These are phyloP conservation scores for Passiflora organensis DNA, from an alignment of 345 rosid genomes.

Conservation along the genomic window DNA sequence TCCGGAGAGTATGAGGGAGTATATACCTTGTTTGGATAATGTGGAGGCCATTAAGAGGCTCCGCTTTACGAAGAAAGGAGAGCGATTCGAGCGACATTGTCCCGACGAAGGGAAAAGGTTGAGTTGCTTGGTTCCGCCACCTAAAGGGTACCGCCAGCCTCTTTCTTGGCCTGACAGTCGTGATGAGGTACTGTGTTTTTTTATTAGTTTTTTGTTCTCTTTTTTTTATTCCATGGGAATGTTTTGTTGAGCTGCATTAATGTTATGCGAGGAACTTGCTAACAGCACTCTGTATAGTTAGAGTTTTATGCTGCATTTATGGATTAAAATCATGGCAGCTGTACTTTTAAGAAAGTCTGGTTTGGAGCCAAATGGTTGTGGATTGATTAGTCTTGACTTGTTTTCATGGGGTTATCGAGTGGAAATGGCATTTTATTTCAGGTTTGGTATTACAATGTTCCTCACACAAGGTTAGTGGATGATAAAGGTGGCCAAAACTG, in stretches of 20 bases:
- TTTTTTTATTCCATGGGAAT: too few relatives aligned
- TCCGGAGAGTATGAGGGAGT: conserved; percentile 57
- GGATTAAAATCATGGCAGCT: too few relatives aligned
- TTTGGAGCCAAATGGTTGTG: too few relatives aligned
- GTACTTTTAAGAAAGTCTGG: too few relatives aligned
- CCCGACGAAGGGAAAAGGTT: conserved; percentile 54
- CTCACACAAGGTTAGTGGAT: conserved; percentile 75
- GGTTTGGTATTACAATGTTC: conserved; percentile 92
- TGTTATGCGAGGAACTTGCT: too few relatives aligned
- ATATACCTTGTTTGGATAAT: conserved; percentile 88
- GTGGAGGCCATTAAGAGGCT: conserved; percentile 54
- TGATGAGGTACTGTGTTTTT: conserved; percentile 54
- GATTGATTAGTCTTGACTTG: too few relatives aligned
- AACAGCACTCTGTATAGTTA: too few relatives aligned
- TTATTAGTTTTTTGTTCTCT: neutral
- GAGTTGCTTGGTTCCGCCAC: conserved; percentile 79
- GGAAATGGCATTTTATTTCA: conserved; percentile 26
- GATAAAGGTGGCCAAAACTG: conserved; percentile 98
- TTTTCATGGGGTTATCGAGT: too few relatives aligned
- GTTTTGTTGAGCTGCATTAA: too few relatives aligned
- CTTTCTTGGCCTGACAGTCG: conserved; percentile 96
- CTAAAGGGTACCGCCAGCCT: conserved; percentile 61
- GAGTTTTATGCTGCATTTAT: too few relatives aligned
- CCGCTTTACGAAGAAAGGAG: conserved; percentile 69
- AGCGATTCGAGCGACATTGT: conserved; percentile 79